Evolutionary conservation across 208 protist genomes (phyloP), one percentile per base, ranked within the genome.

Genomic region (Leptomonas seymouri): DNA sequence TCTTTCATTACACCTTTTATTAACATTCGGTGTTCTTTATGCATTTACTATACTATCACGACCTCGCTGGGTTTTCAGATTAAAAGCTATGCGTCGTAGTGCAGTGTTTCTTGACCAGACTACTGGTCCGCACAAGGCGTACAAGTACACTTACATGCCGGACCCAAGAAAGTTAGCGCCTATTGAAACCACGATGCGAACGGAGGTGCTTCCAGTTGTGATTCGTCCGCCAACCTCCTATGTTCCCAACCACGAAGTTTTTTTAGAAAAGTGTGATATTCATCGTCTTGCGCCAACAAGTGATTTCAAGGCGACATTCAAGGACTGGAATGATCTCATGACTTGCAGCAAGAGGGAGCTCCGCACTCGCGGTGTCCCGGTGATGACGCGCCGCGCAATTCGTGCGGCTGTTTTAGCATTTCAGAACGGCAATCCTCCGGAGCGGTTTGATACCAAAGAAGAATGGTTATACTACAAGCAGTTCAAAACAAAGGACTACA

Each of bases 131-230:
- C 90, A 95, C 64, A 97, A 97, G 70, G 81, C 87, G 18, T 97
- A 97, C 75, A 97, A 95, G 70, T 97, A 97, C 74, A 91, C 87
- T 0, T 97, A 97, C 64, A 90, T 97, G 83, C 93, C 93, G 1
- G 93, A 97, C 74, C 93, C 93, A 7, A 68, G 93, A 16, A 97
- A 97, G 58, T 64, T 97, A 6, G 86, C 90, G n/a, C 90, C 93
- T 1, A 97, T 97, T 62, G 93, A 97, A 64, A 86, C 85, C 27
- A 87, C 86, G 23, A 78, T 87, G 65, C 75, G 88, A 0, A 82
- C 74, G 16, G 90, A 97, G 67, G 75, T 97, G 56, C 76, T 96
- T 42, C 93, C 93, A 14, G 60, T 91, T 55, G 87, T 86, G 1
- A 90, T 97, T 70, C 72, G 93, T 15, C 93, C 93, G 71, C 93